A percentile compares a stretch with the other conserved stretches of the same genome.
Conservation (phyloP, 1,139 yeast genomes). For the Kurtzmaniella quercitrusa region DNA sequence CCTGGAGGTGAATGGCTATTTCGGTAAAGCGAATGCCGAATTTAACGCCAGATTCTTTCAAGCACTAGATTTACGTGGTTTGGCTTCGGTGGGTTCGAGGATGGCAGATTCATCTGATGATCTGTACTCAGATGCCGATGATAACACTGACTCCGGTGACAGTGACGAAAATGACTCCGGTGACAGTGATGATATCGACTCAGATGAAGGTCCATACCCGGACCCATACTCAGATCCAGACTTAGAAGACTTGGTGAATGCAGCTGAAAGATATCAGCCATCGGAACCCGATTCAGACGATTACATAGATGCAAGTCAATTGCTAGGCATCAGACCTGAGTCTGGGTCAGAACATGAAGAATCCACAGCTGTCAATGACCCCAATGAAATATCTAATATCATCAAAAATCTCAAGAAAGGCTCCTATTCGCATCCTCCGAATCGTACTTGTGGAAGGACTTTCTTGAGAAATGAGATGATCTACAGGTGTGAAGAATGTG, state of each 20-base stretch:
- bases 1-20: background rate
- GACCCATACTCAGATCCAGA: background rate
- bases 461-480: slow-evolving; percentile 60
- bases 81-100: too few relatives aligned
- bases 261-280: too few relatives aligned
- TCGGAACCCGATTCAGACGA: background rate
- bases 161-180: too few relatives aligned
- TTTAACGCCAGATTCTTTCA: background rate
- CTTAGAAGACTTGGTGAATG: too few relatives aligned
- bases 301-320: background rate
- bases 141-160: background rate
- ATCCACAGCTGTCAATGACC: background rate
- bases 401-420: background rate
- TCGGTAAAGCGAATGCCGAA: background rate
- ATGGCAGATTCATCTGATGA: background rate
- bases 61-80: too few relatives aligned
- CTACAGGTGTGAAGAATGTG: slow-evolving; percentile 63
- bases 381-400: background rate
- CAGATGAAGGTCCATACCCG: too few relatives aligned
- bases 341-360: background rate
- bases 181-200: too few relatives aligned
- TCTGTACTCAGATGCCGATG: background rate
- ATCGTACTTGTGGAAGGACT: slow-evolving; percentile 58
- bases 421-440: slow-evolving; percentile 22
- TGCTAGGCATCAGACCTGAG: background rate